Evolutionary conservation across 2,329 filamentous ascomycete species (phyloP), one percentile per base, ranked within the genome.

Genomic region (Phaeosphaeriaceae sp.): DNA sequence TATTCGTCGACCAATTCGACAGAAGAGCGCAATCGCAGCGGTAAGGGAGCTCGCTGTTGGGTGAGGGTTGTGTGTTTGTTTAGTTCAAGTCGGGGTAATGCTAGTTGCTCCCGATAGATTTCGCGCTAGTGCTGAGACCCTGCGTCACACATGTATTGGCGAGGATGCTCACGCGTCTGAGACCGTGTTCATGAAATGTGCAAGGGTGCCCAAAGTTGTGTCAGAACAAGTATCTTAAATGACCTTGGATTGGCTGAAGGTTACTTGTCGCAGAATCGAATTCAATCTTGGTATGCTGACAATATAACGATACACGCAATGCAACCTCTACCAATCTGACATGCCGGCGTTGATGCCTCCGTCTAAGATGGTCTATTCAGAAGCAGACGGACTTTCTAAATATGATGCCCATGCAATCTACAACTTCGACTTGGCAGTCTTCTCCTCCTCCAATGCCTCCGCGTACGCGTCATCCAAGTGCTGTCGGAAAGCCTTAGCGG

Each of bases 381-480:
- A 11, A 7, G 13, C 7, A 11, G 13, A 11, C 7, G 11, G 13
- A 3, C 31, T 36, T 15, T 36, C 31, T 11, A 11, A 13, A 11
- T 36, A 11, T 3, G 13, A 36, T 36, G 31, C 31, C 9, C 7
- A 36, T 15, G 31, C 7, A 15, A 25, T 57, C 59, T 84, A 86
- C 76, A 86, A 73, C 74, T 78, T 84, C 10, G 78, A 74, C 61
- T 76, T 78, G 36, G 80, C 74, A 69, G 73, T 80, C 6, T 73
- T 71, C 61, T 76, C 74, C 56, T 76, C 77, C 1, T 73, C 76
- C 45, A 82, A 72, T 15, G 82, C 82, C 71, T 88, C 84, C 27
- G 82, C 83, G 67, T 90, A 90, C 67, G 89, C 81, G 61, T 84
- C 80, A 63, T 90, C 87, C 22, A 90, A 73, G 33, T 86, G 72